Conservation (phyloP, 164 flowering plant genomes). For the Euptelea pleiosperma region DNA sequence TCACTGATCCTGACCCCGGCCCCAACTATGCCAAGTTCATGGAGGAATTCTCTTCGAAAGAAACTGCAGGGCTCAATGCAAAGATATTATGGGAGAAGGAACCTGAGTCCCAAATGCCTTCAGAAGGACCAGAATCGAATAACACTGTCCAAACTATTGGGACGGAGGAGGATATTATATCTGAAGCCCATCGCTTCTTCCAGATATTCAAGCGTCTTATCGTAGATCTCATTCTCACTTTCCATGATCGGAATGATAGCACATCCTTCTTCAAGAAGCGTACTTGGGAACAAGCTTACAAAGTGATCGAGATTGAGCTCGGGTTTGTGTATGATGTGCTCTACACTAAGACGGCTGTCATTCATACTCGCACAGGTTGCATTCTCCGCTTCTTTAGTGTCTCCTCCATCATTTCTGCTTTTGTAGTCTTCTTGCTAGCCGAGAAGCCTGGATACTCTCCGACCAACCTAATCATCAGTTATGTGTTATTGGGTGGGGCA, state of each 20-base stretch:
- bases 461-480: not conserved
- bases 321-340: constrained; percentile 17
- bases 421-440: not conserved
- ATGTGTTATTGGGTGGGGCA: not conserved
- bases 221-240: constrained; percentile 24
- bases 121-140: not conserved
- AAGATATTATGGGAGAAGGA: not conserved
- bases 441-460: not conserved
- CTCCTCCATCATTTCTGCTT: not conserved
- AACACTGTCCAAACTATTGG: not conserved
- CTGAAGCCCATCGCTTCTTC: constrained; percentile 9
- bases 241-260: constrained; percentile 18
- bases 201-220: constrained; percentile 24
- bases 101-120: not conserved
- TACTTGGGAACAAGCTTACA: constrained; percentile 9
- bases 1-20: constrained; percentile 16
- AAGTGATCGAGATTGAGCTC: constrained; percentile 28
- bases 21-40: constrained; percentile 23
- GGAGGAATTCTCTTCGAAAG: constrained; percentile 14
- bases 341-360: constrained; percentile 16
- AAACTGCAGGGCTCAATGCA: constrained; percentile 11
- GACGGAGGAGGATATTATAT: not conserved
- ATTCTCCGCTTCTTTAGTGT: constrained; percentile 13
- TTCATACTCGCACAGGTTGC: constrained; percentile 3
- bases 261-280: constrained; percentile 8